Base-by-base conservation (phyloP, 345 rosid species). In the Acer campestre region DNA sequence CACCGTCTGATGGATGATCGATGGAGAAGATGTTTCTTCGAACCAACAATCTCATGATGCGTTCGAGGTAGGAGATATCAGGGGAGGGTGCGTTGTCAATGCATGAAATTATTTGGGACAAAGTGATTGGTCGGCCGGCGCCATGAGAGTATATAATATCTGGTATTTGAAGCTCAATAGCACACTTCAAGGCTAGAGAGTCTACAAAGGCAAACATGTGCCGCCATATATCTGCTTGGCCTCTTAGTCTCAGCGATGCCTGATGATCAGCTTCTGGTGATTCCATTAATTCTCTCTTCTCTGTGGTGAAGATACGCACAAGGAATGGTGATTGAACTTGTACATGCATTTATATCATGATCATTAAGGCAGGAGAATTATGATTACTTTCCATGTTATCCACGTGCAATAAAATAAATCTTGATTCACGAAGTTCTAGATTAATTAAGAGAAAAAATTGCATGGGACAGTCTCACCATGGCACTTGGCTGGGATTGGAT, bases 21-120 rank as follows among this genome's bases (percentile, higher is more conserved):
- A 61, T 55, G 1, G 80, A 53, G 77, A 84, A 77, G 77, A 82
- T 25, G 1, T 70, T 59, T 46, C 51, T 65, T 3, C 75, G 79
- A 65, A 75, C 84, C 12, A 82, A 61, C 25, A 78, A 23, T 68
- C 86, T 70, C 86, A 80, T 75, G 74, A 84, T 74, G 22, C 85
- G 81, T 0, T 35, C 16, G 0, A 86, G 79, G 66, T 31, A 74
- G 65, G 76, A 4, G 11, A 48, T 51, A 35, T 72, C 48, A 0
- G 75, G 64, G 2, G 78, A 64, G 4, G 81, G 56, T 22, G 84
- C 56, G 22, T 82, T 38, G 42, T 71, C 64, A 10, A 81, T 58
- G 13, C 16, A 20, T 8, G 84, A 78, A 74, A 82, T 80, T 0
- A 87, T 79, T 1, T 80, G 48, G 7, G 74, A 71, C 18, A 71